Evolutionary conservation across 2,329 filamentous ascomycete genomes (phyloP).

Genomic region (Fusarium mexicanum): DNA sequence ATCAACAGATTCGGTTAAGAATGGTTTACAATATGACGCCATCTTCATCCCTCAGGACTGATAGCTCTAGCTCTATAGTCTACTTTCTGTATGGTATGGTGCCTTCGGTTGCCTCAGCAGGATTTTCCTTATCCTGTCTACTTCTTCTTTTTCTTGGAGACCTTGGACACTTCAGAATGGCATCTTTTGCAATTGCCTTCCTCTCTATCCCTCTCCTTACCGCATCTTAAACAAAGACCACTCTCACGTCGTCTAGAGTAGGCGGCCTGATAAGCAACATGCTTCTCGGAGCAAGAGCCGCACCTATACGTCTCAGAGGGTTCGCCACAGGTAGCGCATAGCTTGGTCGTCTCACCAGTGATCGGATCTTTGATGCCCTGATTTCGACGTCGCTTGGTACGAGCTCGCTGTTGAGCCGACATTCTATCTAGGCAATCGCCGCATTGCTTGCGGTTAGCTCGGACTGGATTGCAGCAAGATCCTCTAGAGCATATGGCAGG

Average conservation of each 20-base stretch:
- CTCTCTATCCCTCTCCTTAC: neutral
- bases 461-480: neutral
- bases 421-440: neutral
- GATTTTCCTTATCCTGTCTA: too few species aligned
- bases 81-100: neutral
- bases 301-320: neutral
- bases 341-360: neutral
- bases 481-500: neutral
- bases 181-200: neutral
- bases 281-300: neutral
- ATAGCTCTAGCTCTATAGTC: too few species aligned
- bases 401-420: neutral
- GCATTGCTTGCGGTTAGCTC: neutral
- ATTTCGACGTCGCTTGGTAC: neutral
- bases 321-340: neutral
- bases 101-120: rapidly evolving
- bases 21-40: too few species aligned
- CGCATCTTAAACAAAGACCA: neutral
- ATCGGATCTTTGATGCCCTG: neutral
- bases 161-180: too few species aligned
- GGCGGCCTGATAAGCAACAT: rapidly evolving
- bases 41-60: neutral
- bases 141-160: neutral
- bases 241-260: neutral
- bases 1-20: too few species aligned